Base-by-base conservation (phyloP, 495 filamentous ascomycete species). In the Apodospora peruviana region DNA sequence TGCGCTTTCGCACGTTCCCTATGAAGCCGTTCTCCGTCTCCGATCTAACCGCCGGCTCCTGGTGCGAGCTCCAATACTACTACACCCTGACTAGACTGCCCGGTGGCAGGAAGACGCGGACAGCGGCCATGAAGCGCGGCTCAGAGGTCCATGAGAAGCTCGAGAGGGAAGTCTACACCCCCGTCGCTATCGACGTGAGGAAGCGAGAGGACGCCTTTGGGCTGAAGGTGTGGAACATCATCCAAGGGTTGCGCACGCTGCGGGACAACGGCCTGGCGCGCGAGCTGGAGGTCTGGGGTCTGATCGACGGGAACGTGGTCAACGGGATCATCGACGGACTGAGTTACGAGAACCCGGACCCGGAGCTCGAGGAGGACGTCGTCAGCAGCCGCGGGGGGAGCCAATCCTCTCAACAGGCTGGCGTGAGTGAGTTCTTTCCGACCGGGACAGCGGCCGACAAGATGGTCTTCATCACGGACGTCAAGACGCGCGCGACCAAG, bases 21-120 rank as follows among this genome's bases (percentile, higher is more conserved):
- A 84, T 78, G 55, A 91, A 87, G 56, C 78, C 86, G 0, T 79
- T 98, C n/a, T 89, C 87, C 1, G 93, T 98, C 4, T 87, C 89
- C 2, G 93, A 98, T 65, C 62, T 98, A 36, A 78, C 91, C 2
- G 85, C 86, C 12, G 90, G 90, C 2, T 81, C 90, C 8, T 98
- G 93, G 93, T 98, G 93, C 63, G 94, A 98, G 64, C 67, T 96
- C 38, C 93, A 98, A 62, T 91, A 95, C 56, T 87, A 81, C 75
- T 97, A 90, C 70, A 84, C 80, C 0, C 76, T 98, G 24, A 86
- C 82, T 2, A 82, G 79, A 37, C 78, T 85, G 58, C 72, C 68
- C 1, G 67, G 66, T 14, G 94, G 94, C 16, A 77, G 74, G 56
- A 90, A 84, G 65, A 81, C 72, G 43, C 65, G 71, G 2, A 97